Percentiles rank a stretch among this genome's conserved stretches.
Evolutionary conservation across 345 rosid genomes (phyloP).

Genomic region (Rhizophora apiculata): DNA sequence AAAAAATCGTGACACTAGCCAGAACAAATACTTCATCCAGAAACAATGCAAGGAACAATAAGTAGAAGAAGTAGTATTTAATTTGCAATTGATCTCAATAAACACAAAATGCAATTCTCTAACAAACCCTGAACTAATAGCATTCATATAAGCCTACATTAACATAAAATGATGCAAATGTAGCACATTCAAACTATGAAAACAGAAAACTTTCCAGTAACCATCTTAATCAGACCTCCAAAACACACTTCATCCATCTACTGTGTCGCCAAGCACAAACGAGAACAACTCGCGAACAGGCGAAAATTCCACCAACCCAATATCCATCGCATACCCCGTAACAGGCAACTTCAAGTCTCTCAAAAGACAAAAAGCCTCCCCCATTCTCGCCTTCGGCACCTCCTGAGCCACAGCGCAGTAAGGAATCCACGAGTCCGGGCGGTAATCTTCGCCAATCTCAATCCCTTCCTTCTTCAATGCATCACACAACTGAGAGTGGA

Average conservation of each 20-base stretch:
- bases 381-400: constrained; percentile 67
- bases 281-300: constrained; percentile 88
- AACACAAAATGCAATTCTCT: constrained; percentile 10
- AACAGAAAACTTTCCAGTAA: not conserved
- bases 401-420: constrained; percentile 85
- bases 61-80: not conserved
- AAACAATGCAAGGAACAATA: not conserved
- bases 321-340: constrained; percentile 79
- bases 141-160: constrained; percentile 7
- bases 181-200: not conserved
- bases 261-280: constrained; percentile 62
- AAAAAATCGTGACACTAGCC: not conserved
- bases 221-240: not conserved
- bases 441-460: constrained; percentile 72
- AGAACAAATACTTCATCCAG: not conserved
- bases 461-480: constrained; percentile 77
- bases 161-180: not conserved
- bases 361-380: constrained; percentile 79
- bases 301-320: constrained; percentile 83
- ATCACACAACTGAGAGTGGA: constrained; percentile 71
- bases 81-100: constrained; percentile 1
- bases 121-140: constrained; percentile 13
- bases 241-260: constrained; percentile 17
- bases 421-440: constrained; percentile 72
- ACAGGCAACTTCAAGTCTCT: constrained; percentile 92